Conservation (phyloP, 1,139 yeast genomes). For the Pichia sp. region DNA sequence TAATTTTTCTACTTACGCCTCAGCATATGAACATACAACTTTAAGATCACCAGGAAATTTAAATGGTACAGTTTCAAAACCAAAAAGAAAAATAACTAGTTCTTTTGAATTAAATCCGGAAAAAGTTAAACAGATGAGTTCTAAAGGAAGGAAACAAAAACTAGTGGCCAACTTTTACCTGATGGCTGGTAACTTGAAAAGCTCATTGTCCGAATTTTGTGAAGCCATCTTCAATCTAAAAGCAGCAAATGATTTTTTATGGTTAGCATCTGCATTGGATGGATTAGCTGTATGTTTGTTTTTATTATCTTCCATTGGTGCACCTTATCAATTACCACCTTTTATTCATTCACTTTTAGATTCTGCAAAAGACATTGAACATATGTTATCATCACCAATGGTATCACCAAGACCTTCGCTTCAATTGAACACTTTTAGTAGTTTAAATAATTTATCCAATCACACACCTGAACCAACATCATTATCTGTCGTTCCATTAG, state of each 20-base stretch:
- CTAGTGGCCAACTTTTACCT: slow-evolving; percentile 70
- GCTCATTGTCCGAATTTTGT: slow-evolving; percentile 64
- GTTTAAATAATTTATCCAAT: not conserved
- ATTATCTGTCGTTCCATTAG: slow-evolving; percentile 18
- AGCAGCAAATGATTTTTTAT: slow-evolving; percentile 65
- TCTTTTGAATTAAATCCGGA: slow-evolving; percentile 32
- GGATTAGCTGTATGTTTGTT: slow-evolving; percentile 66
- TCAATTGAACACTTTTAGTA: slow-evolving; percentile 15
- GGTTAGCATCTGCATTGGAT: slow-evolving; percentile 86
- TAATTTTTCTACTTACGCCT: slow-evolving; percentile 62
- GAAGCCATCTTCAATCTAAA: slow-evolving; percentile 63
- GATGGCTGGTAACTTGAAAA: slow-evolving; percentile 69
- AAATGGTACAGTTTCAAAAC: slow-evolving; percentile 30
- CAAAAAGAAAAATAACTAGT: slow-evolving; percentile 37
- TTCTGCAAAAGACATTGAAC: slow-evolving; percentile 14
- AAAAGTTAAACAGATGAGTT: slow-evolving; percentile 28
- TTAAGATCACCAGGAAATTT: slow-evolving; percentile 67
- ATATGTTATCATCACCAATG: slow-evolving; percentile 34
- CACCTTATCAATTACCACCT: slow-evolving; percentile 57
- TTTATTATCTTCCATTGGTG: slow-evolving; percentile 52
- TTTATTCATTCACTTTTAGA: slow-evolving; percentile 33
- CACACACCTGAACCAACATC: slow-evolving; percentile 8
- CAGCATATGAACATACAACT: slow-evolving; percentile 64
- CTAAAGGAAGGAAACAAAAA: slow-evolving; percentile 68
- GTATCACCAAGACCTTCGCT: slow-evolving; percentile 42